Evolutionary conservation across 2,329 filamentous ascomycete genomes (phyloP).

Genomic region (Trichoderma hamatum): DNA sequence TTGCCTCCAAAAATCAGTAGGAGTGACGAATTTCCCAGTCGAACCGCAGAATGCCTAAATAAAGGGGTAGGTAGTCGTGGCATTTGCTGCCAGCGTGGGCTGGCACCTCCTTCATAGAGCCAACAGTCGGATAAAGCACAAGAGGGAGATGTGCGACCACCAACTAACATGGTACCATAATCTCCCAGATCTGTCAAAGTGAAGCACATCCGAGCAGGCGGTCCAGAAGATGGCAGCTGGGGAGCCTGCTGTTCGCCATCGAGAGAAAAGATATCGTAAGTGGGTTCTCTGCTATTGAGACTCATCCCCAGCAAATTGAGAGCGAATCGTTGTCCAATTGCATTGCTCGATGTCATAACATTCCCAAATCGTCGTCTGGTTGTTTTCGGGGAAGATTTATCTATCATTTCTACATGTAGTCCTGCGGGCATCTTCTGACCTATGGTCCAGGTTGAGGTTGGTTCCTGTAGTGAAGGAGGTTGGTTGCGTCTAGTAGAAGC

Average conservation of each 20-base stretch:
- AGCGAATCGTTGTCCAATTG: constrained; percentile 49
- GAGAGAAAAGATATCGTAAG: constrained; percentile 54
- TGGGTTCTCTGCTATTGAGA: constrained; percentile 48
- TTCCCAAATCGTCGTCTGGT: constrained; percentile 63
- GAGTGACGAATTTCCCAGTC: constrained; percentile 51
- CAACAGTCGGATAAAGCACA: constrained; percentile 73
- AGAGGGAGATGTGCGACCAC: constrained; percentile 78
- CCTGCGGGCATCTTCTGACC: background rate
- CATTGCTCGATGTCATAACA: constrained; percentile 46
- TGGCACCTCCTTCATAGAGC: constrained; percentile 60
- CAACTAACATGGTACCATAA: constrained; percentile 65
- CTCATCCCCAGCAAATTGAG: constrained; percentile 51
- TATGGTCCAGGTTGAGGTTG: background rate
- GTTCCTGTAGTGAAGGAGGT: background rate
- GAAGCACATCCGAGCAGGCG: constrained; percentile 67
- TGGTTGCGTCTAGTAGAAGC: constrained; percentile 46
- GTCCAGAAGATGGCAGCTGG: constrained; percentile 38
- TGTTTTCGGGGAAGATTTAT: constrained; percentile 27
- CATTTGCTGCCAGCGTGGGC: constrained; percentile 62
- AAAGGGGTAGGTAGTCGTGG: constrained; percentile 69
- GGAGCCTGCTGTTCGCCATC: constrained; percentile 30
- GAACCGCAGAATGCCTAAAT: constrained; percentile 72
- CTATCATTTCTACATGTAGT: constrained; percentile 26
- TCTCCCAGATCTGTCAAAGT: constrained; percentile 68
- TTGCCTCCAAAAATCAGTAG: constrained; percentile 67